These are phyloP conservation scores for Plasmopara muralis DNA, from an alignment of 352 stramenopile species.

Conservation along the genomic window DNA sequence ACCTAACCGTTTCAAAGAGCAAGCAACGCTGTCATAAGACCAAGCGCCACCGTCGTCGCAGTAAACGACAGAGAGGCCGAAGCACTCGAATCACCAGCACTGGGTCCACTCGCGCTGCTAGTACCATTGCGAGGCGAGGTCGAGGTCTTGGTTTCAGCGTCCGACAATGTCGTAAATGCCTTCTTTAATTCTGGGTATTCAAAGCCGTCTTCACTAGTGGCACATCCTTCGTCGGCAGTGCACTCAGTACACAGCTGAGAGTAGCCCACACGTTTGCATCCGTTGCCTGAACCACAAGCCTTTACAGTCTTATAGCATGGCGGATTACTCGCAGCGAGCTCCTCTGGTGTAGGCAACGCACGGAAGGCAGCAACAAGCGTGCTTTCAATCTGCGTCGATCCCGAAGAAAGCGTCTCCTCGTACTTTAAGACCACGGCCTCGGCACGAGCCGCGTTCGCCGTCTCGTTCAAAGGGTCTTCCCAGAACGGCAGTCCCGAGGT, in stretches of 20 bases:
- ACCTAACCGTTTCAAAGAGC: constrained; percentile 18
- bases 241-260: constrained; percentile 68
- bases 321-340: constrained; percentile 47
- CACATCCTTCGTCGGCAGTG: constrained; percentile 25
- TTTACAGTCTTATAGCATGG: constrained; percentile 63
- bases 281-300: constrained; percentile 38
- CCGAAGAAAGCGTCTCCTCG: constrained; percentile 28
- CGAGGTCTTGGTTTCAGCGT: constrained; percentile 33
- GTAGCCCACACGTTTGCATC: constrained; percentile 65
- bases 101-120: constrained; percentile 3
- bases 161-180: constrained; percentile 35
- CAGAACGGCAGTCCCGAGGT: constrained; percentile 52
- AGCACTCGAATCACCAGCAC: constrained; percentile 2
- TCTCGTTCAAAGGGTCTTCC: constrained; percentile 47
- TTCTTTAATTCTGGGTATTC: constrained; percentile 58
- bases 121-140: background rate
- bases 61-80: constrained; percentile 12
- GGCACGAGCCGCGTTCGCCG: constrained; percentile 45
- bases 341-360: constrained; percentile 34
- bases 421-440: constrained; percentile 47
- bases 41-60: constrained; percentile 13
- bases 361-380: constrained; percentile 35
- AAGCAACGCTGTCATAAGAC: constrained; percentile 18
- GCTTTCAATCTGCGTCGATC: constrained; percentile 39
- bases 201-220: constrained; percentile 39